Base-by-base conservation (phyloP, 169 alveolate species). In the Eimeria sp. region DNA sequence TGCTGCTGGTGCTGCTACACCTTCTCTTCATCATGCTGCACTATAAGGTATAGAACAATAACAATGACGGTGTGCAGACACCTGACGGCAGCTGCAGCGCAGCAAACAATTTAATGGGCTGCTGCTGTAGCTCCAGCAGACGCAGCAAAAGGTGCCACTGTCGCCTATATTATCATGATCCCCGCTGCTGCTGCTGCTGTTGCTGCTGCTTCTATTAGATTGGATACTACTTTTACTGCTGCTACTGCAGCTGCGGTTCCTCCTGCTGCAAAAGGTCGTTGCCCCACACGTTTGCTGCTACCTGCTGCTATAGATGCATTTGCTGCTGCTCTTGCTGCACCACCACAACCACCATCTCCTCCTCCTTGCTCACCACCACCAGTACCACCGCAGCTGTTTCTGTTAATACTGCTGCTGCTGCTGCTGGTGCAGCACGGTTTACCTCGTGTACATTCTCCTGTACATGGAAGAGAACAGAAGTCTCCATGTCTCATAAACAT, bases 21-120 rank as follows among this genome's bases (percentile, higher is more conserved):
- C 70, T 5, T 82, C 80, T 61, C 78, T 34, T 30, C 67, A 65
- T 16, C 45, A 18, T 13, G n/a, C 25, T 7, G 63, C n/a, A 65
- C 94, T 25, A 82, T 51, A 61, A 10, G 70, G 80, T 30, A 65
- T 70, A 10, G 83, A 10, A 9, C 80, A 67, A 45, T 87, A 87
- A 82, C 94, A 87, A 61, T 87, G 72, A 63, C 83, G 82, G 65
- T 63, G 94, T 22, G 61, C 94, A 43, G 65, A 2, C 83, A 87
- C 82, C 65, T 63, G 70, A 65, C 94, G 61, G 94, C 94, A 87
- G 27, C 63, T 65, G 65, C 94, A 87, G 51, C 73, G 83, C 63
- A 87, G 83, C 61, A 87, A 51, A n/a, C 94, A 82, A 63, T 63
- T 87, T 58, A 58, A 22, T 27, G 70, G 94, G 83, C 57, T 61